phyloP scores from a whole-genome alignment of 2,329 filamentous ascomycete species.

The Apiospora malaysiana region DNA sequence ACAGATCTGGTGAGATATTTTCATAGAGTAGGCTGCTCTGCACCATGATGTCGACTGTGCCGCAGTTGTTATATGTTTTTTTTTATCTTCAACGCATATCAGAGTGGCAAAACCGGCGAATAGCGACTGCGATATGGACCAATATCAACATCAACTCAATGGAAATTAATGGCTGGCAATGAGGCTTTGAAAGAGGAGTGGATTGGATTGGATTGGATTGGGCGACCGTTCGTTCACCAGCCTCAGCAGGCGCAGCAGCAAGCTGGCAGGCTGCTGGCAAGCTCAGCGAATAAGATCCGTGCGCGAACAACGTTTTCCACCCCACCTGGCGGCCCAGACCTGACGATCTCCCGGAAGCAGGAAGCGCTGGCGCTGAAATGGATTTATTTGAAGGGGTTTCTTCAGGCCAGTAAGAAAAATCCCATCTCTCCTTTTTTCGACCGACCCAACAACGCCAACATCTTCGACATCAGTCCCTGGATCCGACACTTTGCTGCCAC shows the following conservation, averaged over 20 bases:
- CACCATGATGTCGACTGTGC: constrained; percentile 27
- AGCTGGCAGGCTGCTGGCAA: background rate
- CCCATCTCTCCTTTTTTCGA: background rate
- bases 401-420: constrained; percentile 2
- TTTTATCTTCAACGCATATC: too few species aligned
- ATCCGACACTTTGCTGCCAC: background rate
- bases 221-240: background rate
- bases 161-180: too few species aligned
- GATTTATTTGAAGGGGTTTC: constrained; percentile 13
- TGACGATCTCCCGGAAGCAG: constrained; percentile 6
- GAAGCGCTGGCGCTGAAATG: constrained; percentile 16
- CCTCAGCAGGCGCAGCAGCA: constrained; percentile 15
- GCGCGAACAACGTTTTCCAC: background rate
- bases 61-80: background rate
- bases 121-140: background rate
- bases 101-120: too few species aligned
- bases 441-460: constrained; percentile 1
- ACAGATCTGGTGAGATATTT: constrained; percentile 40
- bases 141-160: background rate
- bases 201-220: too few species aligned
- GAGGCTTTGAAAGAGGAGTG: background rate
- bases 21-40: constrained; percentile 29
- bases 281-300: background rate
- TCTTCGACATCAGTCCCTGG: background rate
- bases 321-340: background rate